phyloP scores from a whole-genome alignment of 352 stramenopile genomes.

The Phytophthora ohioensis region DNA sequence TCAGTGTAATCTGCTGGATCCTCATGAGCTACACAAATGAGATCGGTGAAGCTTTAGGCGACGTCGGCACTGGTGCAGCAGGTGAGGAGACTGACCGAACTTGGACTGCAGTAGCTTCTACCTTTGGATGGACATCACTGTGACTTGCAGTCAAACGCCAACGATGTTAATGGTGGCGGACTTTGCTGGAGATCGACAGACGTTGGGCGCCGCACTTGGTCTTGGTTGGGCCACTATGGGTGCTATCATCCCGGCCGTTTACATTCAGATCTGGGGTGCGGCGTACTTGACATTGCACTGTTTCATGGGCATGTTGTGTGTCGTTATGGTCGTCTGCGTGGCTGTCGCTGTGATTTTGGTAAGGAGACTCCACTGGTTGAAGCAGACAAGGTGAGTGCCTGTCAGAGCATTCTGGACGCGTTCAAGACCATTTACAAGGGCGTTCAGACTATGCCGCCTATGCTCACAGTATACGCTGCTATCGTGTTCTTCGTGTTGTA shows the following conservation, averaged over 20 bases:
- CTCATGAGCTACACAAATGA: slow-evolving; percentile 46
- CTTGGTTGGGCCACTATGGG: slow-evolving; percentile 41
- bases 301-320: slow-evolving; percentile 51
- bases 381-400: slow-evolving; percentile 8
- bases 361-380: slow-evolving; percentile 48
- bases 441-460: slow-evolving; percentile 44
- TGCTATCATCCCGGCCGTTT: slow-evolving; percentile 42
- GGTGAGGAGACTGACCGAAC: slow-evolving; percentile 34
- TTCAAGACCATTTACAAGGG: slow-evolving; percentile 52
- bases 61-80: slow-evolving; percentile 31
- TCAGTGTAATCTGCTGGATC: slow-evolving; percentile 47
- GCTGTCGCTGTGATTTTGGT: slow-evolving; percentile 36
- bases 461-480: slow-evolving; percentile 48
- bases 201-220: slow-evolving; percentile 38
- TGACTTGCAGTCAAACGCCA: slow-evolving; percentile 48
- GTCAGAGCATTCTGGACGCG: slow-evolving; percentile 34
- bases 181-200: slow-evolving; percentile 54
- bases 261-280: slow-evolving; percentile 49
- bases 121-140: slow-evolving; percentile 59
- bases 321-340: slow-evolving; percentile 43
- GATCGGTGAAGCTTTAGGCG: slow-evolving; percentile 35
- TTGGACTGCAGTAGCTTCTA: slow-evolving; percentile 49
- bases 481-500: slow-evolving; percentile 66
- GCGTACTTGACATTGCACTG: slow-evolving; percentile 46
- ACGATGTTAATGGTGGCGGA: slow-evolving; percentile 48